Base-by-base conservation (phyloP, 2,329 filamentous ascomycete genomes). In the Shiraia bambusicola region DNA sequence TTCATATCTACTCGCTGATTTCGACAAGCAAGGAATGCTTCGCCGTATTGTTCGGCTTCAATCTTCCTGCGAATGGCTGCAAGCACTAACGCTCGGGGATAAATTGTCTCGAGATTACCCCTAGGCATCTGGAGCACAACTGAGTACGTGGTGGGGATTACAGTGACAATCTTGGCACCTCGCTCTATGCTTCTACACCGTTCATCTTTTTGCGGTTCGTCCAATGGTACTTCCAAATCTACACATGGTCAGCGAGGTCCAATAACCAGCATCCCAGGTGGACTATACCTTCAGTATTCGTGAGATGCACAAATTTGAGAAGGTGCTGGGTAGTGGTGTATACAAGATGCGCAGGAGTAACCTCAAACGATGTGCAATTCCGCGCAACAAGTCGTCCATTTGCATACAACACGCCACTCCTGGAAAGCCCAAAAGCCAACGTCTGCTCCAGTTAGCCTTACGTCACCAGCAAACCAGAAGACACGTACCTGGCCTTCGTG, bases 1-100 rank as follows among this genome's bases (percentile, higher is more conserved):
- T 98, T 98, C 86, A 97, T 91, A 61, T 98, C 93, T 1, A 98
- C 93, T 54, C 94, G 82, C 65, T 98, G 94, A 15, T 84, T 92
- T 36, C 93, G 83, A 65, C 93, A 97, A 49, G 89, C 85, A 15
- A 87, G 75, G 64, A 96, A 98, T 0, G 93, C 93, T 37, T 81
- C 82, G 34, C 79, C 81, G 61, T 96, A 98, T 57, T 93, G 82
- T 65, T 87, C 87, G 24, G 80, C 75, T 39, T 90, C 86, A 37
- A 98, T 88, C 37, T 87, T 82, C 35, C 81, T 80, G 34, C 93
- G 82, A 41, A 98, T 94, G 17, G 90, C 91, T 2, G 90, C 89
- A 34, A 98, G 76, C 0, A 98, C 92, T 71, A 98, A 84, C 11
- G 92, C 92, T 45, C 93, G 81, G 12, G 93, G 93, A 61, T 85